Evolutionary conservation across 2,329 filamentous ascomycete species (phyloP).

Genomic region (Podosphaera aphanis): DNA sequence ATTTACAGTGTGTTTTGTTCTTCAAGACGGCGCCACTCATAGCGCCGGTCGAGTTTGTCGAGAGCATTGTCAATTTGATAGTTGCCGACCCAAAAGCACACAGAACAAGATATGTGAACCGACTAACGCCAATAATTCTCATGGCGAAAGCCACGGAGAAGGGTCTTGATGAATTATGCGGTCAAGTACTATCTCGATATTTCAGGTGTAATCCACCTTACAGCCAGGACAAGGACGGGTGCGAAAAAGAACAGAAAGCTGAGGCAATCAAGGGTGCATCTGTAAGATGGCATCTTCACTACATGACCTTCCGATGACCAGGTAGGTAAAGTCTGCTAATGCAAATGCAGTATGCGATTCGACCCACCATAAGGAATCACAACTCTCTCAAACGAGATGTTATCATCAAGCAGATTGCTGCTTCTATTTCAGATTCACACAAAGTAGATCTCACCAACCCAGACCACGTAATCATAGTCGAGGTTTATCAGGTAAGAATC

Average conservation of each 20-base stretch:
- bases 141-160: conserved; percentile 43
- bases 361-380: conserved; percentile 54
- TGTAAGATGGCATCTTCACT: not conserved
- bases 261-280: not conserved
- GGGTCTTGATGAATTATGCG: conserved; percentile 41
- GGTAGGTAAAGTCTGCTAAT: conserved; percentile 1
- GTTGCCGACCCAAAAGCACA: conserved; percentile 19
- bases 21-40: conserved; percentile 31
- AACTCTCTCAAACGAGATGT: conserved; percentile 40
- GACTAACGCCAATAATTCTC: conserved; percentile 29
- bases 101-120: conserved; percentile 34
- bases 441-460: conserved; percentile 58
- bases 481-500: conserved; percentile 48
- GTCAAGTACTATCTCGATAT: conserved; percentile 34
- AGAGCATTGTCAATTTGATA: conserved; percentile 21
- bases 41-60: conserved; percentile 29
- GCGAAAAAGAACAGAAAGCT: conserved; percentile 3
- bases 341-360: conserved; percentile 49
- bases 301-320: not conserved
- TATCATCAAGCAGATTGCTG: conserved; percentile 45
- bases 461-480: conserved; percentile 56
- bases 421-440: conserved; percentile 29
- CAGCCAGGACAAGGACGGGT: conserved; percentile 1
- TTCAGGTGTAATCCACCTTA: conserved; percentile 21
- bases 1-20: conserved; percentile 40